Evolutionary conservation across 768 basidiomycete species (phyloP), one percentile per base, ranked within the genome.

Genomic region (Tricholoma hemisulphureum): DNA sequence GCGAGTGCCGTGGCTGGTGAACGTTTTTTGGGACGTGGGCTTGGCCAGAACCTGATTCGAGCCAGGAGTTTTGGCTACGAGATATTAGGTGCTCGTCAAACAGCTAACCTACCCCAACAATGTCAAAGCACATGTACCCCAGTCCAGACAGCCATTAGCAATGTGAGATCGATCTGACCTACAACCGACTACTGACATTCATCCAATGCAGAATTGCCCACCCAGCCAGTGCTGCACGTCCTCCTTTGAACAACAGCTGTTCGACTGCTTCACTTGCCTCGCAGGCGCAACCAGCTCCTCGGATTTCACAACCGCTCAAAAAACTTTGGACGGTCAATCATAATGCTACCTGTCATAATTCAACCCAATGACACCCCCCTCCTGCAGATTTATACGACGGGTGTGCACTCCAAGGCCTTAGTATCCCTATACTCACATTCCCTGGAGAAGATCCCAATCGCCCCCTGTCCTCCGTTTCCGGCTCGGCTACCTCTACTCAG

Each of bases 211-310:
- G 74, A 59, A 43, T 14, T 77, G 76, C 52, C 48, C 65, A 8
- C 59, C 66, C 1, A 21, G 60, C 8, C 46, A 61, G 24, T 83
- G 81, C 55, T 83, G 81, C 63, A 68, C 74, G 5, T 56, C 67
- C 10, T 61, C 58, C 5, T 83, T 80, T 56, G 73, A 77, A 57
- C 68, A 61, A 0, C 54, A 59, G 4, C 80, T 77, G 62, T 80
- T 71, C 66, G 65, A 73, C 46, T 83, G 81, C 58, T 65, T 80
- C 59, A 32, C 65, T 3, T 83, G 81, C 56, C 64, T 75, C 23
- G 77, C 26, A 29, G n/a, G 6, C 13, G 23, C 39, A 2, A n/a
- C n/a, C 2, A 18, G 37, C 24, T 28, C 51, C 32, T n/a, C 35
- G 14, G 16, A 54, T 31, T 54, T 34, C 43, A 41, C 53, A 41